Evolutionary conservation across 371 early-diverging fungal species (phyloP).

Genomic region (Mortierella sp.): DNA sequence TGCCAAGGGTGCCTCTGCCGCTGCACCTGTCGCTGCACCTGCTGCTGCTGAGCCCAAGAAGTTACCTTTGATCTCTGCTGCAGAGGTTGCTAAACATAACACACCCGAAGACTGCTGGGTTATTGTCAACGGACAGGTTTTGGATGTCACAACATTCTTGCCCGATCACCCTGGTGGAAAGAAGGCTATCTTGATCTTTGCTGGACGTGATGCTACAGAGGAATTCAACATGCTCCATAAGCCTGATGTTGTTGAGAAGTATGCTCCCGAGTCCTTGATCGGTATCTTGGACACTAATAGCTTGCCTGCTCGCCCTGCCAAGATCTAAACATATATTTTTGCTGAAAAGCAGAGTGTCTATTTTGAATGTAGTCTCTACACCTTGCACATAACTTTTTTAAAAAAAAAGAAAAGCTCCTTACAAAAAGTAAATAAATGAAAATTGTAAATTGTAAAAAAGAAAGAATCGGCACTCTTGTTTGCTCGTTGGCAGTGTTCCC

Average conservation of each 20-base stretch:
- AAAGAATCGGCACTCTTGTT: too few relatives aligned
- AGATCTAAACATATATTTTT: constrained; percentile 36
- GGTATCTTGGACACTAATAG: constrained; percentile 73
- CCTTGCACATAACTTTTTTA: not conserved
- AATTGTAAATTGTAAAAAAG: not conserved
- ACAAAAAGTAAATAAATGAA: not conserved
- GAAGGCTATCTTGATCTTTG: constrained; percentile 87
- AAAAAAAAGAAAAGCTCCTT: not conserved
- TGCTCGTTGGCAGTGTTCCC: too few relatives aligned
- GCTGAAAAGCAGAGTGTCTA: not conserved
- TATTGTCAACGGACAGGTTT: constrained; percentile 90
- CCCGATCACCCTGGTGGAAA: constrained; percentile 90
- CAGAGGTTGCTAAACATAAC: constrained; percentile 91
- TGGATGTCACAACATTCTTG: constrained; percentile 94
- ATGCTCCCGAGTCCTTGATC: constrained; percentile 86
- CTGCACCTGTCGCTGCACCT: constrained; percentile 55
- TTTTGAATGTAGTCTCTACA: not conserved
- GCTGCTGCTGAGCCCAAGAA: constrained; percentile 32
- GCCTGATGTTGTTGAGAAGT: constrained; percentile 88
- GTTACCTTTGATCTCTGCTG: constrained; percentile 65
- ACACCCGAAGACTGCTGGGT: constrained; percentile 95
- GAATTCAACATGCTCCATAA: constrained; percentile 96
- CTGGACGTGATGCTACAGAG: constrained; percentile 88
- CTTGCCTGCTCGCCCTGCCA: constrained; percentile 55
- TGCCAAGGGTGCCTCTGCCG: constrained; percentile 37